Base-by-base conservation (phyloP, 805 yeast genomes). In the Saccharomycopsis javanensis region DNA sequence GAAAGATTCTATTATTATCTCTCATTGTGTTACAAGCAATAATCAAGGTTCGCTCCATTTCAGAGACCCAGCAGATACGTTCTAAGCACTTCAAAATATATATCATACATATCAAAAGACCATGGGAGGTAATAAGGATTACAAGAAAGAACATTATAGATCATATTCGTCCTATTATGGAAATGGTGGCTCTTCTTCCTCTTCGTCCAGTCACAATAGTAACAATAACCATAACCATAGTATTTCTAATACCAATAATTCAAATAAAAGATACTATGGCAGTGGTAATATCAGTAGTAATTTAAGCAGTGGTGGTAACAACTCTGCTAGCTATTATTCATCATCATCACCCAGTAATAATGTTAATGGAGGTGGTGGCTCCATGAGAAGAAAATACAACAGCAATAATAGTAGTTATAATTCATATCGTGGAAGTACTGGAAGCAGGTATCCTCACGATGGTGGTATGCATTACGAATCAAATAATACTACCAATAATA, bases 131-230 rank as follows among this genome's bases (percentile, higher is more conserved):
- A 54, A 55, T 25, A 52, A 53, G 31, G 28, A 37, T 33, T 48
- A 54, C 25, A 54, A 59, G 16, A 56, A 58, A 34, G 55, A 56
- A 23, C 57, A 60, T 30, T 60, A 60, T 37, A 53, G 56, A 53
- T 57, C 62, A 7, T 57, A 57, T 35, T 55, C 60, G 20, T 58
- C 54, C 45, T 54, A 55, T 25, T 35, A 59, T 13, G 23, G 46
- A 5, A 42, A 42, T 8, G 23, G 13, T 5, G 23, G 25, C 48
- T 15, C 48, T 11, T 42, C 42, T 15, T 35, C 42, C 42, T 35
- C n/a, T n/a, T n/a, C 48, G 2, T 42, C 48, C 1, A 42, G 23
- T n/a, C 48, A 42, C 10, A 42, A 42, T 42, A 10, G 28, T n/a
- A 42, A 20, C 15, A 33, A 56, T 50, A 33, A 28, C 16, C 18